Evolutionary conservation across 441 rosid genomes (phyloP), one percentile per base, ranked within the genome.

Genomic region (Metrosideros polymorpha): DNA sequence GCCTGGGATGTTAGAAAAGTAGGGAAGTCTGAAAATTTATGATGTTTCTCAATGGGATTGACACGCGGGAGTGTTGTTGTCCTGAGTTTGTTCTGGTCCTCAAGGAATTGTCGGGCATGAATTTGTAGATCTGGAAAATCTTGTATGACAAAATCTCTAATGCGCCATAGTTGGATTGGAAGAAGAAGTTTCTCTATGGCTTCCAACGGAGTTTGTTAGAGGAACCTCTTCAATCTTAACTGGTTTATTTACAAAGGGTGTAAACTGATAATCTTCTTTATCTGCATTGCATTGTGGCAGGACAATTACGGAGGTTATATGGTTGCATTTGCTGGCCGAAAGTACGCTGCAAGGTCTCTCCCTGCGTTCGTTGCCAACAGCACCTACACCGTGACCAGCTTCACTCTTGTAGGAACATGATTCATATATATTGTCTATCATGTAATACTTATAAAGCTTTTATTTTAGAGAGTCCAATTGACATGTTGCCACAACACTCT

Each of bases 381-480:
- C 86, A 85, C 89, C 15, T 85, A 83, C 54, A 88, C 87, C 25
- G 89, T 88, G 54, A 88, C 89, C 57, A 88, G 89, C 83, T 85
- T 88, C 59, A 85, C 89, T 71, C 84, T 88, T 55, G 89, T 88
- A 85, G 84, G 89, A 52, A 55, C 86, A 50, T 4, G 2, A 35
- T 51, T 51, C 39, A 61, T 30, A 18, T 30, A 18, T 49, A 24
- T 82, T 30, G 25, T 86, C 51, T 57, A 25, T 50, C 59, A 52
- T 52, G 17, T 59, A 24, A 29, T 61, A 32, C 63, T 77, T 29
- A 45, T 15, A 53, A 6, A 30, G 57, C 19, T 86, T 19, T 27
- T 39, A 39, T 2, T 71, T 39, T 39, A 71, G 79, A 39, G 47
- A 39, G 49, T 84, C 13, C 82, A 12, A 29, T 29, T 39, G 86